A percentile compares a stretch with the other conserved stretches of the same genome.
Evolutionary conservation across 345 rosid species (phyloP).

Genomic region (Hypericum perforatum): DNA sequence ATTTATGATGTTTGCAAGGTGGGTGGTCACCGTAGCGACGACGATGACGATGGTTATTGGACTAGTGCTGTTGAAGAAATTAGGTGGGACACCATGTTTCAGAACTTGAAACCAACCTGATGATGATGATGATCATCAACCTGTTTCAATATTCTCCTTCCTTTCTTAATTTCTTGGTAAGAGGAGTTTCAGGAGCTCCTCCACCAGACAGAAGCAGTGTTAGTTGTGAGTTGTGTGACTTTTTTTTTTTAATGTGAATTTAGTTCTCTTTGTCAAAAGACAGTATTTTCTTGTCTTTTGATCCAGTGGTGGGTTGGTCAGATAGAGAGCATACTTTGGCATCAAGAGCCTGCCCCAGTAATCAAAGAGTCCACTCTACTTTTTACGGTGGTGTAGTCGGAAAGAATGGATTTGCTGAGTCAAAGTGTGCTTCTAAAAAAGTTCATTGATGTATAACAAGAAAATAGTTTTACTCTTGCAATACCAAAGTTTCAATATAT

Average conservation of each 20-base stretch:
- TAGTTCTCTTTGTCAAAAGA: slow-evolving; percentile 5
- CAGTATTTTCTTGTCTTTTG: not conserved
- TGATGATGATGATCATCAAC: not conserved
- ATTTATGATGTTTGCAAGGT: slow-evolving; percentile 30
- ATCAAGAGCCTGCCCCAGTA: slow-evolving; percentile 21
- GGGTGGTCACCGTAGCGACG: slow-evolving; percentile 1
- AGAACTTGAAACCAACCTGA: slow-evolving; percentile 82
- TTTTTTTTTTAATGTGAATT: too few relatives aligned
- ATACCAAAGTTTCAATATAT: too few relatives aligned
- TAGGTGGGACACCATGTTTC: slow-evolving; percentile 95
- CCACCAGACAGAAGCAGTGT: slow-evolving; percentile 37
- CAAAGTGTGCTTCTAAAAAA: too few relatives aligned
- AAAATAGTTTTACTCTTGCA: too few relatives aligned
- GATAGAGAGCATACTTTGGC: slow-evolving; percentile 14
- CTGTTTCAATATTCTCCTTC: not conserved
- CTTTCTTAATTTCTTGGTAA: slow-evolving; percentile 29
- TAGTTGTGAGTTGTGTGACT: slow-evolving; percentile 3
- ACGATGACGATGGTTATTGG: slow-evolving; percentile 18
- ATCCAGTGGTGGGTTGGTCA: slow-evolving; percentile 25
- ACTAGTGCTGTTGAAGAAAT: slow-evolving; percentile 45
- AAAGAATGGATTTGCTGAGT: too few relatives aligned
- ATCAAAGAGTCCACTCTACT: slow-evolving; percentile 29
- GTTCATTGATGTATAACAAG: not conserved
- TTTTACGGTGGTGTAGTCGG: slow-evolving; percentile 10
- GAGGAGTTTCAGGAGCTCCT: slow-evolving; percentile 52